Evolutionary conservation across 305 asterid genomes (phyloP).

Genomic region (Plantago rigida): DNA sequence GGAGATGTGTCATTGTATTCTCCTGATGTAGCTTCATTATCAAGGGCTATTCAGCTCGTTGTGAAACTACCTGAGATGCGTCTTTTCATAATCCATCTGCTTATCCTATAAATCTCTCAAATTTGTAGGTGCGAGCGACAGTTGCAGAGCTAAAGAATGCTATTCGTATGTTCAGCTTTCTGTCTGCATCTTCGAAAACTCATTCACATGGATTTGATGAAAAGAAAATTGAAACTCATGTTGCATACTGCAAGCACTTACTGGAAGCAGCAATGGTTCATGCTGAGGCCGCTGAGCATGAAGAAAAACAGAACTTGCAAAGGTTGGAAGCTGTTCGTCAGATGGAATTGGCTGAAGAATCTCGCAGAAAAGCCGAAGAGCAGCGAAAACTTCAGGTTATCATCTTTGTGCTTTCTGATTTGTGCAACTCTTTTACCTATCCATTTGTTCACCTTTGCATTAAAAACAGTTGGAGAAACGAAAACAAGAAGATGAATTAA

Average conservation of each 20-base stretch:
- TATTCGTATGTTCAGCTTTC: constrained; percentile 84
- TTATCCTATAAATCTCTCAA: constrained; percentile 20
- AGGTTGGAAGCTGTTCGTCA: constrained; percentile 77
- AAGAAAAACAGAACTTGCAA: constrained; percentile 71
- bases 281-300: constrained; percentile 89
- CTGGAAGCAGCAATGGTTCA: constrained; percentile 93
- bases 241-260: constrained; percentile 88
- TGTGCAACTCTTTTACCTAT: constrained; percentile 10
- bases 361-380: constrained; percentile 83
- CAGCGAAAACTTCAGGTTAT: constrained; percentile 70
- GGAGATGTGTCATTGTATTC: too few species aligned
- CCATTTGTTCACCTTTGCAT: constrained; percentile 21
- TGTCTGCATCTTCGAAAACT: constrained; percentile 79
- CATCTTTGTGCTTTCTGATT: constrained; percentile 11
- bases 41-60: too few species aligned
- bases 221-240: constrained; percentile 94
- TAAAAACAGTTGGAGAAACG: constrained; percentile 72
- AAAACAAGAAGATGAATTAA: constrained; percentile 87
- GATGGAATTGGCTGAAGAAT: constrained; percentile 81
- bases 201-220: constrained; percentile 93
- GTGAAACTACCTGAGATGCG: too few species aligned
- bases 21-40: too few species aligned
- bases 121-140: constrained; percentile 66
- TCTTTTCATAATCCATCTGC: not conserved
- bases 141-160: constrained; percentile 95